Evolutionary conservation across 2,329 filamentous ascomycete species (phyloP).

Genomic region (Sordariomycetes sp.): DNA sequence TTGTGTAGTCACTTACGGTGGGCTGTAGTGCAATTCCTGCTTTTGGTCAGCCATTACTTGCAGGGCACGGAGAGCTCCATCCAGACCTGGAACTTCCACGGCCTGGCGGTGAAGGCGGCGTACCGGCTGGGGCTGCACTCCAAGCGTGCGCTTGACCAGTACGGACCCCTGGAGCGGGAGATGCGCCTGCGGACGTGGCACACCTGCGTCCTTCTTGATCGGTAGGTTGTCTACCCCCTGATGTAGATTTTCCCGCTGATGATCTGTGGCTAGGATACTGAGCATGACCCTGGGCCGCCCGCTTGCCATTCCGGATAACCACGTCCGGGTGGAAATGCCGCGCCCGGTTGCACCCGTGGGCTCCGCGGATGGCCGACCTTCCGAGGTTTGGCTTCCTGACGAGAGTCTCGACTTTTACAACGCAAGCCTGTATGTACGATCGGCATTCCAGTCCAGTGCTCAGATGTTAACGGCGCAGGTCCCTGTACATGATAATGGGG

Average conservation of each 20-base stretch:
- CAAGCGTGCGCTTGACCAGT: not conserved
- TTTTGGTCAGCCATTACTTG: conserved; percentile 19
- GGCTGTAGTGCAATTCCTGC: conserved; percentile 17
- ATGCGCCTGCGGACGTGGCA: conserved; percentile 3
- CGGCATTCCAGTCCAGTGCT: not conserved
- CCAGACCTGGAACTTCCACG: conserved; percentile 19
- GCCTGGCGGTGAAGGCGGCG: conserved; percentile 17
- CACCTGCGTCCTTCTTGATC: conserved; percentile 4
- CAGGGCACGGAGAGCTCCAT: conserved; percentile 22
- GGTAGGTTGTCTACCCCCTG: not conserved
- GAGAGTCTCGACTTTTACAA: conserved; percentile 2
- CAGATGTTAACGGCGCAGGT: not conserved
- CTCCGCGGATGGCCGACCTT: not conserved
- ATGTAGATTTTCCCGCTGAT: not conserved
- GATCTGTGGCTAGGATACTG: not conserved
- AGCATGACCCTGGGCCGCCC: conserved; percentile 5
- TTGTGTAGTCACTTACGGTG: not conserved
- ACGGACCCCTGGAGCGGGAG: not conserved
- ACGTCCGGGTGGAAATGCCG: conserved; percentile 1
- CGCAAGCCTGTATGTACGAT: not conserved
- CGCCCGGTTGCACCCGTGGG: not conserved
- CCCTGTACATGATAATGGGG: conserved; percentile 2
- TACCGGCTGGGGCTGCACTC: conserved; percentile 22
- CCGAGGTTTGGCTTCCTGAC: not conserved
- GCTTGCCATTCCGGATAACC: conserved; percentile 2